These are phyloP conservation scores for Tympanopsis confertula DNA, from an alignment of 2,329 filamentous ascomycete species.

Conservation along the genomic window DNA sequence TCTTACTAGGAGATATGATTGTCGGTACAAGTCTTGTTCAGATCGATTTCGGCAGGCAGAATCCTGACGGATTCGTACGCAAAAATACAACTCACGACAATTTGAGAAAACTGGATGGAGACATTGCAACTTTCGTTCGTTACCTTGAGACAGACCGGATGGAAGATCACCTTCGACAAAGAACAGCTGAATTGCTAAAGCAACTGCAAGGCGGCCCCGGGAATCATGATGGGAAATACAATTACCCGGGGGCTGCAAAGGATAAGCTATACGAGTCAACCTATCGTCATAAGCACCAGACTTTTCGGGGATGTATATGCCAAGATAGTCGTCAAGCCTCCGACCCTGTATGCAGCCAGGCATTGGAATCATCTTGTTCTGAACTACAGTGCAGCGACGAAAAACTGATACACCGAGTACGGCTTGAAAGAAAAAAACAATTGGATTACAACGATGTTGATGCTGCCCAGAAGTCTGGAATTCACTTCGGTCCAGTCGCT, in stretches of 20 bases:
- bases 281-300: constrained; percentile 3
- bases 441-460: too few relatives aligned
- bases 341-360: background rate
- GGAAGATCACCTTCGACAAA: background rate
- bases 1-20: constrained; percentile 4
- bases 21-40: constrained; percentile 4
- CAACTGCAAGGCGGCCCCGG: too few relatives aligned
- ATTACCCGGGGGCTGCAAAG: constrained; percentile 2
- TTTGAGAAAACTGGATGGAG: background rate
- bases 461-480: constrained; percentile 7
- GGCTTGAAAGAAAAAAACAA: background rate
- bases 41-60: constrained; percentile 4
- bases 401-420: background rate
- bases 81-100: background rate
- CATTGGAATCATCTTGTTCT: background rate
- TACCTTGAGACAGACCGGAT: background rate
- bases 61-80: constrained; percentile 4
- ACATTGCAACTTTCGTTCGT: background rate
- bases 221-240: background rate
- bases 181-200: too few relatives aligned
- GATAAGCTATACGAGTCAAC: constrained; percentile 2
- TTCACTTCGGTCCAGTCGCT: constrained; percentile 15
- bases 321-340: background rate
- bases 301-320: background rate
- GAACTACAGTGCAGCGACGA: background rate